Evolutionary conservation across 805 yeast species (phyloP).

Genomic region (Phaffomyces opuntiae): DNA sequence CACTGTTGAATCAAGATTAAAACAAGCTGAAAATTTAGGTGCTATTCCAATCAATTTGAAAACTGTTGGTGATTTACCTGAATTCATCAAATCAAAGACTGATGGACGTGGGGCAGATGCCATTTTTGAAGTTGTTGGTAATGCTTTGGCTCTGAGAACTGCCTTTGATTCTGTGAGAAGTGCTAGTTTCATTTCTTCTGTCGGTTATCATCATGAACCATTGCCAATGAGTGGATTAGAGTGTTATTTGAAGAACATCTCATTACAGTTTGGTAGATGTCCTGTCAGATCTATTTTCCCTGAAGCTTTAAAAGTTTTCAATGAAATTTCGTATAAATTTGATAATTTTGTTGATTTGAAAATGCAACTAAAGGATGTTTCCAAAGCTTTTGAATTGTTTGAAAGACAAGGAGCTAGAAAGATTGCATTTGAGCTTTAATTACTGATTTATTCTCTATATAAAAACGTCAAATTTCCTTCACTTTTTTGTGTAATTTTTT

Average conservation of each 20-base stretch:
- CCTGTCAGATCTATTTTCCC: conserved; percentile 51
- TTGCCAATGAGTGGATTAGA: conserved; percentile 52
- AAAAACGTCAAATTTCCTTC: background rate
- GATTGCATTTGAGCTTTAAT: conserved; percentile 35
- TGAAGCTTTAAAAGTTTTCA: conserved; percentile 44
- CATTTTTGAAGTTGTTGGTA: conserved; percentile 55
- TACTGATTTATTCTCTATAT: background rate
- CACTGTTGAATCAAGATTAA: conserved; percentile 53
- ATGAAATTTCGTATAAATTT: conserved; percentile 36
- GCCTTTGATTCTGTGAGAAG: conserved; percentile 49
- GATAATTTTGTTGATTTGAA: conserved; percentile 45
- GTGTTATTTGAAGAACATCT: conserved; percentile 49
- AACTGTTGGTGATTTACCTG: conserved; percentile 28
- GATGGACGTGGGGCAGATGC: conserved; percentile 51
- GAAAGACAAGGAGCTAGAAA: conserved; percentile 49
- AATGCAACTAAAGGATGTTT: conserved; percentile 37
- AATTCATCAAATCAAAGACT: conserved; percentile 26
- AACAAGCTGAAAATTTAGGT: conserved; percentile 50
- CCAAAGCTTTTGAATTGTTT: conserved; percentile 42
- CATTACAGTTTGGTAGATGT: conserved; percentile 56
- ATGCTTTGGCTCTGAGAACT: conserved; percentile 40
- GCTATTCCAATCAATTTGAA: conserved; percentile 42
- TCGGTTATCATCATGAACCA: conserved; percentile 55
- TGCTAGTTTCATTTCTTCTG: conserved; percentile 49
- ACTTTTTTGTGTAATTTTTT: background rate